Evolutionary conservation across 2,329 filamentous ascomycete genomes (phyloP).

Genomic region (Chaetomium sp.): DNA sequence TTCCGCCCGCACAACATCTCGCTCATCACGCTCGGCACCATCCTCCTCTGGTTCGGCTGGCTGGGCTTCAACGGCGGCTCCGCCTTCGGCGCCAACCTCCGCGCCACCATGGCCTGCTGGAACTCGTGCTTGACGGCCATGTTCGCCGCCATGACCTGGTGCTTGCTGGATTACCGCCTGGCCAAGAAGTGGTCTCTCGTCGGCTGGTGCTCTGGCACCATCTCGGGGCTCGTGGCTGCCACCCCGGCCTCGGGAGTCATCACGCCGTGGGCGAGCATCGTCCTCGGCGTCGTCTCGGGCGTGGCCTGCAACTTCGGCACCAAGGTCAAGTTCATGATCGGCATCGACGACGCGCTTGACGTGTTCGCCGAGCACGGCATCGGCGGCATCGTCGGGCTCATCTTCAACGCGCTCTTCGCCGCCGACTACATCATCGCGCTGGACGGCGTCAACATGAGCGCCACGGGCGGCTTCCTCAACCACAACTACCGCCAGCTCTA

Average conservation of each 20-base stretch:
- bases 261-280: conserved; percentile 66
- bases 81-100: conserved; percentile 88
- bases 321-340: conserved; percentile 64
- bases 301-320: conserved; percentile 69
- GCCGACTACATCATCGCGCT: conserved; percentile 71
- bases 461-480: conserved; percentile 71
- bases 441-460: conserved; percentile 73
- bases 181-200: conserved; percentile 90
- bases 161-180: conserved; percentile 90
- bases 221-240: conserved; percentile 70
- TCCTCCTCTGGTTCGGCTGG: conserved; percentile 98
- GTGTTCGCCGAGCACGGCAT: conserved; percentile 72
- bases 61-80: conserved; percentile 98
- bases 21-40: conserved; percentile 90
- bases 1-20: conserved; percentile 99
- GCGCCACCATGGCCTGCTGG: conserved; percentile 96
- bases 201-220: conserved; percentile 71
- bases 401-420: conserved; percentile 75
- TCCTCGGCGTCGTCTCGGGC: conserved; percentile 67
- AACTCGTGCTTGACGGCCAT: conserved; percentile 93
- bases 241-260: conserved; percentile 71
- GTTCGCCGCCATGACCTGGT: conserved; percentile 92
- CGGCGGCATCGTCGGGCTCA: conserved; percentile 67
- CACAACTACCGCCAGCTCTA: conserved; percentile 75
- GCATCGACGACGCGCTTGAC: conserved; percentile 71